Evolutionary conservation across 306 rosid species (phyloP).

Genomic region (Acacia crassicarpa): DNA sequence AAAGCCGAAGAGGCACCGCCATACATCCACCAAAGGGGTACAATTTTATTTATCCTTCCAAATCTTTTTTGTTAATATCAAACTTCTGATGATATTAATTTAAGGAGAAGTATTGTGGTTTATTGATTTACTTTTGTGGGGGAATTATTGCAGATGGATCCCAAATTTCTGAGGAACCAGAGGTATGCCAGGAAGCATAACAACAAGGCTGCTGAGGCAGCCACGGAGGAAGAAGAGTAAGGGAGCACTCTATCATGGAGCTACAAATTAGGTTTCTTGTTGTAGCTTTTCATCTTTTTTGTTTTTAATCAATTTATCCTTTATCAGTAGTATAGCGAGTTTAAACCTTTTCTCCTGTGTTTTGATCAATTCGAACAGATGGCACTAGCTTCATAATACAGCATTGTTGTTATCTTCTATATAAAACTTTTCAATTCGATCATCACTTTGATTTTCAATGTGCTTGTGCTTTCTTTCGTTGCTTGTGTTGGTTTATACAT

Average conservation of each 20-base stretch:
- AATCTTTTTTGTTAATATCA: not conserved
- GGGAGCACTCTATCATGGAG: constrained; percentile 1
- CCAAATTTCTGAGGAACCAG: constrained; percentile 98
- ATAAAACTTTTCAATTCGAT: not conserved
- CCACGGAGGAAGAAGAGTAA: constrained; percentile 77
- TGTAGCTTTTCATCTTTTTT: not conserved
- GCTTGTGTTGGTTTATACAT: not conserved
- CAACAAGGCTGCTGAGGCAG: constrained; percentile 58
- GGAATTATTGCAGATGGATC: constrained; percentile 73
- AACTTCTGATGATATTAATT: not conserved
- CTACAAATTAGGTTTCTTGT: constrained; percentile 20
- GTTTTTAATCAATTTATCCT: not conserved
- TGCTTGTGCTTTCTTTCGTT: not conserved
- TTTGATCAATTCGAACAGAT: constrained; percentile 22
- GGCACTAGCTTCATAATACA: not conserved
- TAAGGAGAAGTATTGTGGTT: not conserved
- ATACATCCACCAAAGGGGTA: constrained; percentile 24
- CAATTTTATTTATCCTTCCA: not conserved
- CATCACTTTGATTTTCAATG: not conserved
- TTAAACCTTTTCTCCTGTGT: not conserved
- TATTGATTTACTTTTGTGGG: not conserved
- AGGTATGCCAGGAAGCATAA: constrained; percentile 99
- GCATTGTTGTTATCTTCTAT: not conserved
- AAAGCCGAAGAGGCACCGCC: constrained; percentile 25
- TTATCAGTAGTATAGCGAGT: constrained; percentile 10